Evolutionary conservation across 225 moss, liverwort and hornwort genomes (phyloP), one percentile per base, ranked within the genome.

Genomic region (Ulota crispa): DNA sequence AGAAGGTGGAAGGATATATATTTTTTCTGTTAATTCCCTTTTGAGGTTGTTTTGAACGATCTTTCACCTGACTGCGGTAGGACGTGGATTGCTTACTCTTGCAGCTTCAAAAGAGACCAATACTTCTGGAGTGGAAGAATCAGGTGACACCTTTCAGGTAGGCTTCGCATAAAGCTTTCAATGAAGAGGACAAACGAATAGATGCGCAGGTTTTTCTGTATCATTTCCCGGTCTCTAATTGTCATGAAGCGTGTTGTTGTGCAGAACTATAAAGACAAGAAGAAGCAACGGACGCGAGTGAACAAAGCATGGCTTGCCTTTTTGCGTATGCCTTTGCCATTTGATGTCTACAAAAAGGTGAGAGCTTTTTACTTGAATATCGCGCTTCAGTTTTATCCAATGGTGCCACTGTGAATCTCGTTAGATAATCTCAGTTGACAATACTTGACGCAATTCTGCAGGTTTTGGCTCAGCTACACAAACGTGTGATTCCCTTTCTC

Each of bases 311-410:
- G 99, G 99, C 84, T 99, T 42, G 39, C 93, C n/a, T 95, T 99
- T 80, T 85, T 99, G 85, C 92, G 84, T 69, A 88, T 96, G 80
- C 84, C 92, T 23, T 88, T 99, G 80, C 94, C 99, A 63, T 70
- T 89, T 62, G 96, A 99, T 85, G 90, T 92, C 9, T 99, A 96
- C 82, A 99, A 96, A 78, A 99, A 92, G 92, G 99, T 93, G 57
- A 8, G 31, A 73, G 6, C 55, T 56, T 80, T 36, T 62, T 68
- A 19, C 59, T 66, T 71, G 32, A 65, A 24, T 50, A 80, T 21
- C 18, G 8, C 66, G 24, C 13, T 39, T 70, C 47, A 39, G 66
- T 31, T 47, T 68, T 42, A 50, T 81, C 4, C 12, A 57, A 30
- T 41, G 14, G 9, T 79, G 6, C 26, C 8, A 26, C 39, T 72